phyloP scores from a whole-genome alignment of 345 rosid genomes.

The Carallia brachiata region DNA sequence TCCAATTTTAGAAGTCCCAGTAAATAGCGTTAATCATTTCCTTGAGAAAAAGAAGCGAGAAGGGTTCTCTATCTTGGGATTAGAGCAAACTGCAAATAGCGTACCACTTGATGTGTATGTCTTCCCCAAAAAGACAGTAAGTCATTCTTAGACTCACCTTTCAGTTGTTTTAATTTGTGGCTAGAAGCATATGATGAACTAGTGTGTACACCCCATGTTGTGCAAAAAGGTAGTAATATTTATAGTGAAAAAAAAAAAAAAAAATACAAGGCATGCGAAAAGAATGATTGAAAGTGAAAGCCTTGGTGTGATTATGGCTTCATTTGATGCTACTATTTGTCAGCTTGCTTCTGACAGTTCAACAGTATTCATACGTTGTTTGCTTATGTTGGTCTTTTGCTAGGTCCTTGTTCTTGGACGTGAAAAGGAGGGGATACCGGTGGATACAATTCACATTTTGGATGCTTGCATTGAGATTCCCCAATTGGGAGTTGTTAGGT shows the following conservation, averaged over 20 bases:
- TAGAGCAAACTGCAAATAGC: constrained; percentile 95
- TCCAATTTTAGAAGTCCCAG: constrained; percentile 84
- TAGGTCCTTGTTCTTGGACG: constrained; percentile 94
- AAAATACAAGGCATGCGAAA: no score
- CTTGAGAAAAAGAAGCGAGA: constrained; percentile 80
- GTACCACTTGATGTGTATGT: constrained; percentile 61
- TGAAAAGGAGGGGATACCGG: constrained; percentile 93
- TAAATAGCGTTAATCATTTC: constrained; percentile 65
- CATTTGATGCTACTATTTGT: neutral
- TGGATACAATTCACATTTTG: constrained; percentile 77
- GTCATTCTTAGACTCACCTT: constrained; percentile 16
- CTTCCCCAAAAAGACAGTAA: constrained; percentile 78
- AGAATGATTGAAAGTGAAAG: no score
- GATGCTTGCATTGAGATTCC: constrained; percentile 97
- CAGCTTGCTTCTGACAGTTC: neutral
- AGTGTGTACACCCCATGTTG: no score
- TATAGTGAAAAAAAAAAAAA: no score
- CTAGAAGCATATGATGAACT: no score
- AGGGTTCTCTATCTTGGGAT: constrained; percentile 86
- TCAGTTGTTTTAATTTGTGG: neutral
- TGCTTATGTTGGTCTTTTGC: constrained; percentile 12
- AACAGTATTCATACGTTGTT: neutral
- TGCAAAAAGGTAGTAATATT: no score
- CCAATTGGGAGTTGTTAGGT: constrained; percentile 89
- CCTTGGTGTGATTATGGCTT: no score